These are phyloP conservation scores for Fusarium xyrophilum DNA, from an alignment of 2,329 filamentous ascomycete species.

Conservation along the genomic window DNA sequence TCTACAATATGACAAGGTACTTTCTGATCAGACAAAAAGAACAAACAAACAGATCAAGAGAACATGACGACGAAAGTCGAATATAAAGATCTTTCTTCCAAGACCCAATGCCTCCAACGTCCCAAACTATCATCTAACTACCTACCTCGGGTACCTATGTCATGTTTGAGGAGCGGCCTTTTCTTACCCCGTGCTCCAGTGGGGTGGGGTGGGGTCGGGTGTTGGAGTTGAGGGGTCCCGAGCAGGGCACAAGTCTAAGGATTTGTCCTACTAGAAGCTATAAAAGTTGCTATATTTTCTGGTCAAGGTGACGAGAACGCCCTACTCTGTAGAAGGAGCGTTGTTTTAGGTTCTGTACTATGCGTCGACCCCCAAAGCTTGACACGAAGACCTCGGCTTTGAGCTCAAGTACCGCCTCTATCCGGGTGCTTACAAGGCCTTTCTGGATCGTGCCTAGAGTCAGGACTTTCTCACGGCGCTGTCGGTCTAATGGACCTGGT, in stretches of 20 bases:
- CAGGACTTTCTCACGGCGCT: neutral
- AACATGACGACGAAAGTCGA: neutral
- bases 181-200: conserved; percentile 17
- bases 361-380: neutral
- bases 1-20: neutral
- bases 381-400: neutral
- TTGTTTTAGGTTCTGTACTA: neutral
- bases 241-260: neutral
- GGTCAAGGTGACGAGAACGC: conserved; percentile 14
- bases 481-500: neutral
- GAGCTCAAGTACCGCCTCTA: neutral
- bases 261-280: conserved; percentile 25
- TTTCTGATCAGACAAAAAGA: neutral
- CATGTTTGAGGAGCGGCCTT: conserved; percentile 24
- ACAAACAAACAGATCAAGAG: neutral
- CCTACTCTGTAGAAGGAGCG: neutral
- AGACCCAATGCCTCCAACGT: neutral
- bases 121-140: neutral
- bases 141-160: neutral
- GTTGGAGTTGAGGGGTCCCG: neutral
- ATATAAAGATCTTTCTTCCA: neutral
- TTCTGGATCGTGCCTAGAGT: neutral
- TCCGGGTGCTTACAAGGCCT: neutral
- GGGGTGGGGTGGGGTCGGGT: neutral
- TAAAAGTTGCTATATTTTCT: conserved; percentile 21